phyloP scores from a whole-genome alignment of 2,329 filamentous ascomycete genomes.

The Thermothelomyces thermophilus region DNA sequence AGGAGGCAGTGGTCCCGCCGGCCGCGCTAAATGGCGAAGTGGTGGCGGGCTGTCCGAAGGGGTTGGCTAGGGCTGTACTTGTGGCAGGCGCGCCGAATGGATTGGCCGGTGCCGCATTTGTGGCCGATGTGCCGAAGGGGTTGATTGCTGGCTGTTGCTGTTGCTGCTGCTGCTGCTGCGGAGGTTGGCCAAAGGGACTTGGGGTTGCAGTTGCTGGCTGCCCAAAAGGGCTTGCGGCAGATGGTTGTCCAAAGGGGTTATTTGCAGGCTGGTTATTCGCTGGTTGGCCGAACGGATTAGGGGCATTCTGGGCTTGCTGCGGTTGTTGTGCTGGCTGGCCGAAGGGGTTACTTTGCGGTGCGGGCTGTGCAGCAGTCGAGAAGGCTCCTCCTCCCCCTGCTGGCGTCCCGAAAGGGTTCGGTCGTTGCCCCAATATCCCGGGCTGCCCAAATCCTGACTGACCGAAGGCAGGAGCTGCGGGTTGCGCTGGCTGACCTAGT shows the following conservation, averaged over 20 bases:
- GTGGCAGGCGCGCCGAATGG: slow-evolving; percentile 26
- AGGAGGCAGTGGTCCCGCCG: background rate
- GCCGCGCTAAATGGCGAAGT: slow-evolving; percentile 10
- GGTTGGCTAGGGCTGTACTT: slow-evolving; percentile 12
- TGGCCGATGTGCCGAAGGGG: slow-evolving; percentile 5
- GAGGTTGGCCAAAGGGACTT: slow-evolving; percentile 18
- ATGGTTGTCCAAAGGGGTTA: slow-evolving; percentile 32
- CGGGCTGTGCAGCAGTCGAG: slow-evolving; percentile 15
- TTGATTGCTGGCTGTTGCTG: slow-evolving; percentile 12
- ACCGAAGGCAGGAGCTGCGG: slow-evolving; percentile 20
- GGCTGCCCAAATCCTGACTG: slow-evolving; percentile 30
- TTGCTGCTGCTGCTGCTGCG: slow-evolving; percentile 3
- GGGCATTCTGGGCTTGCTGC: slow-evolving; percentile 16
- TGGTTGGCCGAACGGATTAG: slow-evolving; percentile 28
- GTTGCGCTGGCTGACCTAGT: slow-evolving; percentile 33
- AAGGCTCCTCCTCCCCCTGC: slow-evolving; percentile 28
- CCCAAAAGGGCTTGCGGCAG: slow-evolving; percentile 27
- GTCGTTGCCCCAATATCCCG: slow-evolving; percentile 24
- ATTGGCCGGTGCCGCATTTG: slow-evolving; percentile 14
- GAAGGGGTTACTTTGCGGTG: slow-evolving; percentile 26
- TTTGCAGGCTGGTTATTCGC: slow-evolving; percentile 1
- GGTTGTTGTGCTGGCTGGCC: slow-evolving; percentile 21
- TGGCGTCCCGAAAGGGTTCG: slow-evolving; percentile 29
- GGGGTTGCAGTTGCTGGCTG: slow-evolving; percentile 16
- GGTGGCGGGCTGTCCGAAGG: slow-evolving; percentile 29